Conservation (phyloP, 768 basidiomycete species). For the Sutorius australiensis region DNA sequence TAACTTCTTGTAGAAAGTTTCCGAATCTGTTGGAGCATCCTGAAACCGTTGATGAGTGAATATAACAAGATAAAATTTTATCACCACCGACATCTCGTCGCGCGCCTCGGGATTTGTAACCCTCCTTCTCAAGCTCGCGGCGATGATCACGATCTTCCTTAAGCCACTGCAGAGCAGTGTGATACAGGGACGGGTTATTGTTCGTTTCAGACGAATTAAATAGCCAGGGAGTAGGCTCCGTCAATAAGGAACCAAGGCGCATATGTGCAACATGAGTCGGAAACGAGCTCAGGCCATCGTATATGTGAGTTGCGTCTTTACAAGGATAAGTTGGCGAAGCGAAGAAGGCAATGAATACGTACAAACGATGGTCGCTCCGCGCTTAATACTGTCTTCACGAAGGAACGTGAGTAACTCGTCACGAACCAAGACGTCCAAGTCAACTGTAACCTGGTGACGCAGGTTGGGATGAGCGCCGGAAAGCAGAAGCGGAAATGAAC, state of each 20-base stretch:
- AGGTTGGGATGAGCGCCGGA: background rate
- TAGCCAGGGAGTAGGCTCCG: slow-evolving; percentile 69
- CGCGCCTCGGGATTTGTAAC: slow-evolving; percentile 60
- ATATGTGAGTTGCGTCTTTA: slow-evolving; percentile 94
- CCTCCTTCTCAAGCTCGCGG: slow-evolving; percentile 51
- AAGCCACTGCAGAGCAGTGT: slow-evolving; percentile 82
- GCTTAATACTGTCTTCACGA: slow-evolving; percentile 69
- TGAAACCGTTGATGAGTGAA: slow-evolving; percentile 25
- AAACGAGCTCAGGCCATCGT: slow-evolving; percentile 87
- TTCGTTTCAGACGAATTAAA: slow-evolving; percentile 31
- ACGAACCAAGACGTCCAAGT: slow-evolving; percentile 93
- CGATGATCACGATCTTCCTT: slow-evolving; percentile 74
- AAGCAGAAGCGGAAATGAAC: slow-evolving; percentile 2
- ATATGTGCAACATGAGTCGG: slow-evolving; percentile 94
- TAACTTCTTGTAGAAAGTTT: slow-evolving; percentile 82
- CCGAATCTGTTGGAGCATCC: slow-evolving; percentile 68
- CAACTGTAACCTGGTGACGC: slow-evolving; percentile 78
- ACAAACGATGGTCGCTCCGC: slow-evolving; percentile 89
- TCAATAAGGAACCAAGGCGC: slow-evolving; percentile 74
- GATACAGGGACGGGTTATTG: slow-evolving; percentile 46
- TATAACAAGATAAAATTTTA: background rate
- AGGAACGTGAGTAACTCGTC: slow-evolving; percentile 88
- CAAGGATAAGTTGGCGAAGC: slow-evolving; percentile 3
- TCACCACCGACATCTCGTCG: slow-evolving; percentile 46
- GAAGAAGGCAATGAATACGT: slow-evolving; percentile 24